A percentile compares a stretch with the other conserved stretches of the same genome.
phyloP scores from a whole-genome alignment of 768 basidiomycete genomes.

The Podaxis sp. region DNA sequence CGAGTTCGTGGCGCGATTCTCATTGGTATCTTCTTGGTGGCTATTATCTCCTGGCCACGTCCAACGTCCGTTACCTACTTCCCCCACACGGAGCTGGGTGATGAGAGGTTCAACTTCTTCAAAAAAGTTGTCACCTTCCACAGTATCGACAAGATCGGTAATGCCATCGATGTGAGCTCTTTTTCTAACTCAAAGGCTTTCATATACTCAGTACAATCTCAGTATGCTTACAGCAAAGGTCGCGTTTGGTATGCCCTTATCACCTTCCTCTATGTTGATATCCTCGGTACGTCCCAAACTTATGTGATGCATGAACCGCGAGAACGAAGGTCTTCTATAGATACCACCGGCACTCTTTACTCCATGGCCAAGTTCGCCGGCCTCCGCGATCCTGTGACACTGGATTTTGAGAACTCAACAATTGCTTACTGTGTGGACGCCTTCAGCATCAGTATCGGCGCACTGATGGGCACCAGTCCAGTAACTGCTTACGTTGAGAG shows the following conservation, averaged over 20 bases:
- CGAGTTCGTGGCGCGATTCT: conserved; percentile 81
- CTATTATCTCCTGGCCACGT: conserved; percentile 88
- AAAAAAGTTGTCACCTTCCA: conserved; percentile 81
- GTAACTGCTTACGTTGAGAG: conserved; percentile 84
- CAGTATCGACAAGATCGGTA: conserved; percentile 57
- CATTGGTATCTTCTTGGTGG: conserved; percentile 80
- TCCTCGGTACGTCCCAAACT: conserved; percentile 54
- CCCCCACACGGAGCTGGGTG: conserved; percentile 66
- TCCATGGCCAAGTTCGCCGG: conserved; percentile 92
- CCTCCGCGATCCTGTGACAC: conserved; percentile 78
- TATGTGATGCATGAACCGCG: conserved; percentile 21
- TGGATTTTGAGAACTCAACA: conserved; percentile 84
- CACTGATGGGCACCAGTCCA: conserved; percentile 76
- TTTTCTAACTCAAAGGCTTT: not conserved
- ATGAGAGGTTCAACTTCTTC: conserved; percentile 80
- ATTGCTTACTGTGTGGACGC: conserved; percentile 84
- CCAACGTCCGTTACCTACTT: conserved; percentile 78
- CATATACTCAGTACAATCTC: conserved; percentile 11
- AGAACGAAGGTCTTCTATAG: not conserved
- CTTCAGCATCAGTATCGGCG: conserved; percentile 77
- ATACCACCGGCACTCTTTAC: conserved; percentile 71
- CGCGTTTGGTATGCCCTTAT: conserved; percentile 84
- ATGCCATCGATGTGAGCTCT: conserved; percentile 59
- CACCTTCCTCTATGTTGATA: conserved; percentile 89
- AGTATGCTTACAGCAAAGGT: conserved; percentile 48